Evolutionary conservation across 345 rosid genomes (phyloP).

Genomic region (Eucalyptus viminalis): DNA sequence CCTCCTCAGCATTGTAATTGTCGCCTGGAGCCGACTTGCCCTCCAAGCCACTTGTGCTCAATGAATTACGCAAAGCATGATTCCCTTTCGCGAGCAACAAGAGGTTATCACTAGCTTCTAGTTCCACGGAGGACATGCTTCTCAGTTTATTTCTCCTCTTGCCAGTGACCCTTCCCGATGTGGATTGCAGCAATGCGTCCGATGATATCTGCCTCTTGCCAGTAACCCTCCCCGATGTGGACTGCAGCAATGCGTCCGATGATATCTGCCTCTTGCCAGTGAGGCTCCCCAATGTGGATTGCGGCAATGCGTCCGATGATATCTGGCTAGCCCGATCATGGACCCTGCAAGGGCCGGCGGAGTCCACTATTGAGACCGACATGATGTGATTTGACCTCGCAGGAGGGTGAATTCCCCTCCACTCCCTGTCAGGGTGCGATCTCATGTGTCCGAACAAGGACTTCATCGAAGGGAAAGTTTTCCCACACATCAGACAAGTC

Average conservation of each 20-base stretch:
- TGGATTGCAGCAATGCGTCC: not conserved
- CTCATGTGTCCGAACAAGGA: slow-evolving; percentile 51
- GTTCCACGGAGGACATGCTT: not conserved
- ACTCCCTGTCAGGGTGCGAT: slow-evolving; percentile 37
- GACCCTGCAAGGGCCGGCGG: not conserved
- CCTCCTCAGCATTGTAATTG: not conserved
- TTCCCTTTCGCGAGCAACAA: slow-evolving; percentile 11
- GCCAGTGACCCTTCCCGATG: not conserved
- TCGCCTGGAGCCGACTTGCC: not conserved
- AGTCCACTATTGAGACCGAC: not conserved
- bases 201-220: too few relatives aligned
- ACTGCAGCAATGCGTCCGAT: not conserved
- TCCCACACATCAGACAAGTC: slow-evolving; percentile 19
- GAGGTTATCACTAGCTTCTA: slow-evolving; percentile 13
- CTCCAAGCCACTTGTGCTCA: not conserved
- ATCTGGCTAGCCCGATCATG: not conserved
- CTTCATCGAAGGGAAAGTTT: slow-evolving; percentile 24
- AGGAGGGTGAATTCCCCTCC: slow-evolving; percentile 40
- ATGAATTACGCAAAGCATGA: not conserved
- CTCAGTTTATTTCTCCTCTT: not conserved
- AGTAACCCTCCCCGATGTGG: too few relatives aligned
- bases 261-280: not conserved
- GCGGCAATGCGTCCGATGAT: not conserved
- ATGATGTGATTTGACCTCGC: not conserved
- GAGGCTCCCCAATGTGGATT: too few relatives aligned